phyloP scores from a whole-genome alignment of 352 stramenopile genomes.

The Phytophthora capsici region DNA sequence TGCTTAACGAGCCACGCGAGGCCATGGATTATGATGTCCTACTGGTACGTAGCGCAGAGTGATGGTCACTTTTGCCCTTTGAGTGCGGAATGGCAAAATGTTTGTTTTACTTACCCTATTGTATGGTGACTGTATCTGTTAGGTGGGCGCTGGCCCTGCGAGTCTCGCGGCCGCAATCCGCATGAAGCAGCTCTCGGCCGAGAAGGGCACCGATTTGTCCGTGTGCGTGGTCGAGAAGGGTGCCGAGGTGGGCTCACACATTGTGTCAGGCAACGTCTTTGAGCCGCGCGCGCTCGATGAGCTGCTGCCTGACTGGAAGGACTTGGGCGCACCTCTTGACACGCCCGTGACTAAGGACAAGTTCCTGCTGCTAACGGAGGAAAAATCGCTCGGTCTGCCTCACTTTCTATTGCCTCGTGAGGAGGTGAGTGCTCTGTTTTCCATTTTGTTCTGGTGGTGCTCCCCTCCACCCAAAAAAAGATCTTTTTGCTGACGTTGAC shows the following conservation, averaged over 20 bases:
- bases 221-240: slow-evolving; percentile 97
- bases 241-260: slow-evolving; percentile 97
- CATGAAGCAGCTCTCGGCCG: slow-evolving; percentile 96
- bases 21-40: slow-evolving; percentile 99
- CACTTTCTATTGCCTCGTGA: slow-evolving; percentile 94
- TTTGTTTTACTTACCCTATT: neutral
- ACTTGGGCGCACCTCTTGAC: slow-evolving; percentile 87
- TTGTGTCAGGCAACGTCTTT: slow-evolving; percentile 98
- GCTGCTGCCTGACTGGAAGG: slow-evolving; percentile 96
- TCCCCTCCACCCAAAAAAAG: neutral
- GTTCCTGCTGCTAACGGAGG: slow-evolving; percentile 94
- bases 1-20: slow-evolving; percentile 85
- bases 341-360: slow-evolving; percentile 95
- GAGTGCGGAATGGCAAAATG: slow-evolving; percentile 4
- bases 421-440: slow-evolving; percentile 57
- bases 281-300: slow-evolving; percentile 97
- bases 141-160: slow-evolving; percentile 86
- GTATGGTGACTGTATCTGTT: neutral
- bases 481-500: slow-evolving; percentile 8
- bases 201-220: slow-evolving; percentile 94
- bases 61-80: slow-evolving; percentile 22
- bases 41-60: slow-evolving; percentile 82
- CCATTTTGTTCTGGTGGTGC: slow-evolving; percentile 7
- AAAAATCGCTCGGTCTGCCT: slow-evolving; percentile 86
- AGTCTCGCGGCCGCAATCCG: slow-evolving; percentile 97